Conservation (phyloP, 116 monocot species). For the Phalaenopsis hybrid region DNA sequence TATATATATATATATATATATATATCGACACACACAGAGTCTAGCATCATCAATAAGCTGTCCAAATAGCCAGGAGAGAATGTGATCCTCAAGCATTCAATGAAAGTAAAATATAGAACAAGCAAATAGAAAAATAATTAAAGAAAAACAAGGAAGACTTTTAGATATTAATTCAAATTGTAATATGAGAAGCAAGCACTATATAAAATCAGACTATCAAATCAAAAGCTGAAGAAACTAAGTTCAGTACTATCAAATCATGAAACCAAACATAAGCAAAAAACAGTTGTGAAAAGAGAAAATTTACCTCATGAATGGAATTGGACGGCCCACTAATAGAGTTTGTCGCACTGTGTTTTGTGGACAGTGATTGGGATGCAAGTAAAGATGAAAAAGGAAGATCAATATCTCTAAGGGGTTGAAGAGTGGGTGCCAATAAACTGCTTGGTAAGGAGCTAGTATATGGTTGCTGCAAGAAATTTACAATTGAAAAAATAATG, state of each 20-base stretch:
- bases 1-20: no score
- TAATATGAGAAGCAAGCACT: neutral
- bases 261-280: neutral
- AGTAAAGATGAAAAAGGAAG: conserved; percentile 49
- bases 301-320: conserved; percentile 64
- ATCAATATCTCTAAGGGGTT: conserved; percentile 53
- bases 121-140: neutral
- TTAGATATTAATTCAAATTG: neutral
- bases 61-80: neutral
- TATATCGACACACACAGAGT: neutral
- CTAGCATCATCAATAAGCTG: neutral
- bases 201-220: neutral
- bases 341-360: conserved; percentile 50
- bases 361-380: conserved; percentile 47
- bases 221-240: conserved; percentile 4
- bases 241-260: neutral
- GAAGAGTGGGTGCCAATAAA: conserved; percentile 40
- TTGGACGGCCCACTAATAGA: conserved; percentile 47
- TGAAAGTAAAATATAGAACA: neutral
- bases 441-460: conserved; percentile 45
- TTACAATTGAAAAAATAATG: neutral
- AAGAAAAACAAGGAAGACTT: neutral
- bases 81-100: neutral
- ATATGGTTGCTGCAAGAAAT: conserved; percentile 60
- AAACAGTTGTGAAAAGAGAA: neutral